These are phyloP conservation scores for Thuja plicata DNA, from an alignment of 83 land plant genomes.

Conservation along the genomic window DNA sequence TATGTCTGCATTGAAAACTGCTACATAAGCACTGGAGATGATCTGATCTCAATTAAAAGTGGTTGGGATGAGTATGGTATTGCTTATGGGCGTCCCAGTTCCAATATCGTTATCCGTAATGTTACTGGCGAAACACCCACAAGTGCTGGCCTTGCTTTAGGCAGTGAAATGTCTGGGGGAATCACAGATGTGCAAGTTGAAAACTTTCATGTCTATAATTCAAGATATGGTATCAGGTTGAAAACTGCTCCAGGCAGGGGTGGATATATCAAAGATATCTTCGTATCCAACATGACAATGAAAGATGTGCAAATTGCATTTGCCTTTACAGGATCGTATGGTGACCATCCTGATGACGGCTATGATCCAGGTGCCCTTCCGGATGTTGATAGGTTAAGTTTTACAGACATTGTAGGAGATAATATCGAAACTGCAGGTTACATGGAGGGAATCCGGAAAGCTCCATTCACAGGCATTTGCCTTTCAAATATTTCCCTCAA, in stretches of 20 bases:
- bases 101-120: constrained; percentile 51
- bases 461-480: constrained; percentile 48
- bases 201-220: constrained; percentile 39
- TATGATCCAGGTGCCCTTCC: constrained; percentile 62
- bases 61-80: constrained; percentile 92
- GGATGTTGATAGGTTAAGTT: constrained; percentile 38
- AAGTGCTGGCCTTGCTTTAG: constrained; percentile 74
- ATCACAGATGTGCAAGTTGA: constrained; percentile 61
- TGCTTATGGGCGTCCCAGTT: constrained; percentile 61
- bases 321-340: constrained; percentile 55
- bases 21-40: constrained; percentile 78
- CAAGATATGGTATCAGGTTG: constrained; percentile 51
- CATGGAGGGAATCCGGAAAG: constrained; percentile 56
- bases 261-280: constrained; percentile 61
- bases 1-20: constrained; percentile 82
- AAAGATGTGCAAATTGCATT: constrained; percentile 52
- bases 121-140: constrained; percentile 34
- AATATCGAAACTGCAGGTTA: constrained; percentile 52
- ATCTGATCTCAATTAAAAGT: constrained; percentile 77
- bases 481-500: constrained; percentile 44
- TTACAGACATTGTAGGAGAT: constrained; percentile 54
- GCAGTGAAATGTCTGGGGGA: constrained; percentile 93
- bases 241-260: constrained; percentile 87
- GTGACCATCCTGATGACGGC: constrained; percentile 72
- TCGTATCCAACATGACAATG: constrained; percentile 51